phyloP scores from a whole-genome alignment of 1,139 yeast genomes.

The Diutina catenulata region DNA sequence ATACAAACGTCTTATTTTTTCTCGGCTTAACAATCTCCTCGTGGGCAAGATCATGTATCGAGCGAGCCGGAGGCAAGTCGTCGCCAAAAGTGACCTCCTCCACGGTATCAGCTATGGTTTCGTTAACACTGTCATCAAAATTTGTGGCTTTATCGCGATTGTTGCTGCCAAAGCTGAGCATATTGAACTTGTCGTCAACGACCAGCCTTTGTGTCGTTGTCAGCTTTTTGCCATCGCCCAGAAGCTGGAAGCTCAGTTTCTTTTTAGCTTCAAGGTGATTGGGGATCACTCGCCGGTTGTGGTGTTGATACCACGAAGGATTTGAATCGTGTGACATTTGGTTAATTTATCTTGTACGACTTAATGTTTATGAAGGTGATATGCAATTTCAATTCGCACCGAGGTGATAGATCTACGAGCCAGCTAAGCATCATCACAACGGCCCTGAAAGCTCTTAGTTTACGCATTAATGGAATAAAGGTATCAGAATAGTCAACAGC shows the following conservation, averaged over 20 bases:
- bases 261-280: constrained; percentile 36
- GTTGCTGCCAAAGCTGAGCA: constrained; percentile 27
- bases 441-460: no score
- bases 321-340: no score
- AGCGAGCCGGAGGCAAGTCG: constrained; percentile 49
- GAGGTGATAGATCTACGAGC: no score
- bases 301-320: constrained; percentile 39
- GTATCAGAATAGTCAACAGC: no score
- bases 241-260: constrained; percentile 30
- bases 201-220: constrained; percentile 7
- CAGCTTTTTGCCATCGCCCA: constrained; percentile 13
- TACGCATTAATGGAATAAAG: no score
- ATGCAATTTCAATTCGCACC: no score
- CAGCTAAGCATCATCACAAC: no score
- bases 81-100: constrained; percentile 19
- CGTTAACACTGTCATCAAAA: constrained; percentile 15
- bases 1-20: constrained; percentile 22
- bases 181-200: constrained; percentile 19
- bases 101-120: constrained; percentile 19
- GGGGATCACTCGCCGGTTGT: constrained; percentile 48
- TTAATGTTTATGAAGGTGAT: no score
- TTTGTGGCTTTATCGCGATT: constrained; percentile 9
- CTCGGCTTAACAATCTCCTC: constrained; percentile 24
- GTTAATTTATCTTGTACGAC: no score
- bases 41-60: constrained; percentile 46